Evolutionary conservation across 2,329 filamentous ascomycete genomes (phyloP), one percentile per base, ranked within the genome.

Genomic region (Epichloe festucae): DNA sequence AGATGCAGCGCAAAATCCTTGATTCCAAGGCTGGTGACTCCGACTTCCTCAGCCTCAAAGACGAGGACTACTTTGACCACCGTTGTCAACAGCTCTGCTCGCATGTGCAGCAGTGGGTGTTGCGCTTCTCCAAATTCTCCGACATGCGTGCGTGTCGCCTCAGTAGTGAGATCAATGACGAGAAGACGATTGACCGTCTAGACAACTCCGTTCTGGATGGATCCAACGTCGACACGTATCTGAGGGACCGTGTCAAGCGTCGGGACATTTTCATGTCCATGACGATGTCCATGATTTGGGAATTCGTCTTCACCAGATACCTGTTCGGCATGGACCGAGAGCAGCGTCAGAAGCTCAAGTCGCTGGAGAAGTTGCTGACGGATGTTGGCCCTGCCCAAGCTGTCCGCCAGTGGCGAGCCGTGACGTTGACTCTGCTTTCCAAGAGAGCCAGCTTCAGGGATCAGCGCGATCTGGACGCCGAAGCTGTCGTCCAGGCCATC

Each of bases 271-370:
- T 98, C 76, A 96, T 97, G 89, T 93, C 89, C 39, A 89, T 98
- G 67, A 88, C 91, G 52, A 97, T 97, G 90, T 93, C 87, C 55
- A 96, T 98, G 89, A 84, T 98, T 49, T 98, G 90, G 90, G 93
- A 98, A 68, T 96, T 94, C 63, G 84, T 98, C 65, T 98, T 98
- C 65, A 96, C 91, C 8, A 83, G 93, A 57, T 98, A 98, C 67
- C 82, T 98, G 27, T 98, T 98, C 66, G 93, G 93, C 61, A 95
- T 98, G 89, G 93, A 98, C 66, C 81, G 90, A 60, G 93, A 97
- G 69, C 93, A 98, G 70, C 82, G 93, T 60, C 90, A 97, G 68
- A 97, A 97, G 70, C 84, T 98, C 66, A 97, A 98, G 73, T 83
- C 86, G 36, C 79, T 98, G 8, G 94, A 98, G 71, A 96, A 95